Evolutionary conservation across 441 rosid genomes (phyloP), one percentile per base, ranked within the genome.

Genomic region (Viola pubescens): DNA sequence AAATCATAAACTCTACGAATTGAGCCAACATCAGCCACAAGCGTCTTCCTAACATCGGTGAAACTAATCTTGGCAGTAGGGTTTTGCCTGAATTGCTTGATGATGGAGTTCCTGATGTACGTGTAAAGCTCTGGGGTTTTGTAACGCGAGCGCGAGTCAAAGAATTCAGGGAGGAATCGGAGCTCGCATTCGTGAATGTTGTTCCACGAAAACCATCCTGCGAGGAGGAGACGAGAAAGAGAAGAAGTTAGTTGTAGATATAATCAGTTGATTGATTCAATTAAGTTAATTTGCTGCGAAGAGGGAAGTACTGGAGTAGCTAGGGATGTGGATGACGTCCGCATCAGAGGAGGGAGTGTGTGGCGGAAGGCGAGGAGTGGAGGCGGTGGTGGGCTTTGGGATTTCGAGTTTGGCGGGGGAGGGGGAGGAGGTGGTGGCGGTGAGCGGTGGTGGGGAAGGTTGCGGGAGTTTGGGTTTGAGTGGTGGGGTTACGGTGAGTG

Each of bases 1-100:
- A 92, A 89, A 76, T 92, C 97, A 59, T 85, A 92, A 44, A 92
- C 94, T 76, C 94, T 82, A 13, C 94, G 86, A 63, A 89, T 78
- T 40, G 98, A 89, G 46, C 88, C 96, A 12, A 84, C 98, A 16
- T 92, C 98, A 1, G 87, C 85, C 2, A 86, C 88, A 10, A 92
- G 85, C 7, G 77, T 79, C 80, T 79, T 83, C 71, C 97, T 69
- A 48, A 79, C 89, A 44, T 89, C 94, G 0, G 98, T 89, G 79
- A 86, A 92, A 53, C 82, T 84, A 68, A 92, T 73, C 73, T 84
- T 89, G 13, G 75, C 66, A 11, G 83, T 73, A 65, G 89, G 86
- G 12, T 78, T 84, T 52, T 65, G 66, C 63, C 95, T 72, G 63
- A 66, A 87, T 50, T 75, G 86, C 77, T 73, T 82, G 61, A 92